A percentile compares a stretch with the other conserved stretches of the same genome.
These are phyloP conservation scores for Cunninghamia lanceolata DNA, from an alignment of 75 land plant species.

Conservation along the genomic window DNA sequence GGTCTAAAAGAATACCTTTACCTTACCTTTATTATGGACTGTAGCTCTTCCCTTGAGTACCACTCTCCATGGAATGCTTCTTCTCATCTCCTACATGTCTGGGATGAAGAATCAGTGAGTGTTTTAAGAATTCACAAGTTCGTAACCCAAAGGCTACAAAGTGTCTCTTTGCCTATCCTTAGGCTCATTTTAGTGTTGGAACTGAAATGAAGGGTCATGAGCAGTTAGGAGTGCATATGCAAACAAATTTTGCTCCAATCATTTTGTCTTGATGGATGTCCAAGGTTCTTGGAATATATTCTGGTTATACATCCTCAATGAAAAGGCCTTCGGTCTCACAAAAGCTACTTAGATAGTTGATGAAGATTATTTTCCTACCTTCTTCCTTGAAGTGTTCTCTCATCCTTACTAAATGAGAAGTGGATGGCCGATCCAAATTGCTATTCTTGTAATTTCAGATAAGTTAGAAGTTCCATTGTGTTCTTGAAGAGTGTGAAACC, in stretches of 20 bases:
- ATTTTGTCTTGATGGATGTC: not conserved
- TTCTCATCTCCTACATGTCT: not conserved
- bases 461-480: no score
- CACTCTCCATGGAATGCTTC: not conserved
- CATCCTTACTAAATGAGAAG: not conserved
- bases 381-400: not conserved
- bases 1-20: not conserved
- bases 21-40: not conserved
- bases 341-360: not conserved
- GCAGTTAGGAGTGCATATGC: not conserved
- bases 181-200: not conserved
- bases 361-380: not conserved
- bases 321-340: not conserved
- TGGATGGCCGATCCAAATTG: not conserved
- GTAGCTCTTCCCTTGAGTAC: not conserved
- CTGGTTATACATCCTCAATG: not conserved
- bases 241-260: not conserved
- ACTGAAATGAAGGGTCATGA: not conserved
- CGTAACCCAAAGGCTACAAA: not conserved
- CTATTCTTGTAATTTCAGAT: not conserved
- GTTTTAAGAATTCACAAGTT: not conserved
- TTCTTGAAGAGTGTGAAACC: no score
- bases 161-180: not conserved
- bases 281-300: not conserved
- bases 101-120: not conserved